Percentiles rank a stretch among this genome's conserved stretches.
phyloP scores from a whole-genome alignment of 1,284 basidiomycete species.

The Marasmius sp. region DNA sequence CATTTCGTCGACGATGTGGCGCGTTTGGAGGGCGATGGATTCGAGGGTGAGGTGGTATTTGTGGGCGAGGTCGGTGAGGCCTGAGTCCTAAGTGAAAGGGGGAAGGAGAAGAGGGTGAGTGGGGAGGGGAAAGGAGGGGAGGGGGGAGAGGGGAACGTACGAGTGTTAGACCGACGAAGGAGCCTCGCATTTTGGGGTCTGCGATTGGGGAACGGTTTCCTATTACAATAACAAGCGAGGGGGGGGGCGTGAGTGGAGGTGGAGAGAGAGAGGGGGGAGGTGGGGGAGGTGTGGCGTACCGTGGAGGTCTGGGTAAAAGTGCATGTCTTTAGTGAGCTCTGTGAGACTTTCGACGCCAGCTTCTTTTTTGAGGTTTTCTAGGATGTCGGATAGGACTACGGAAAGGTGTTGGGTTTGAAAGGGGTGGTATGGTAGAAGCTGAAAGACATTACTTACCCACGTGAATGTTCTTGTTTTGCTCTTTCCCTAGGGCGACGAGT shows the following conservation, averaged over 20 bases:
- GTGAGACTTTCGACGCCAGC: slow-evolving; percentile 62
- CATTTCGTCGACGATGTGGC: slow-evolving; percentile 93
- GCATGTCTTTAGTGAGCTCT: slow-evolving; percentile 86
- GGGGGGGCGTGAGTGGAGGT: neutral
- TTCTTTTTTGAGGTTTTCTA: slow-evolving; percentile 69
- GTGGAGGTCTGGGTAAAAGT: slow-evolving; percentile 94
- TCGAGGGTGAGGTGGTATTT: slow-evolving; percentile 93
- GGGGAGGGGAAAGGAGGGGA: slow-evolving; percentile 1
- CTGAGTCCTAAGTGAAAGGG: slow-evolving; percentile 58
- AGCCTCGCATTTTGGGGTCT: slow-evolving; percentile 90
- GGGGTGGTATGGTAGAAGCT: too few relatives aligned
- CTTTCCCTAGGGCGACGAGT: slow-evolving; percentile 59
- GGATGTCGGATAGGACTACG: slow-evolving; percentile 70
- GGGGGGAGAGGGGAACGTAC: slow-evolving; percentile 32
- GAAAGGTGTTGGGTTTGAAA: slow-evolving; percentile 16
- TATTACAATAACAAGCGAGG: too few relatives aligned
- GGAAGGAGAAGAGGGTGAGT: neutral
- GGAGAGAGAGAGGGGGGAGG: neutral
- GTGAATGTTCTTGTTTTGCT: slow-evolving; percentile 58
- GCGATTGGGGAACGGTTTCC: slow-evolving; percentile 97
- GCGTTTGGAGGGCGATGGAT: slow-evolving; percentile 92
- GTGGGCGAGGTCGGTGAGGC: slow-evolving; percentile 80
- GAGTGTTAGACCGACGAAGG: slow-evolving; percentile 85
- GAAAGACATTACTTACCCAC: slow-evolving; percentile 37
- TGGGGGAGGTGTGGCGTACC: slow-evolving; percentile 36